Percentiles rank a stretch among this genome's conserved stretches.
phyloP scores from a whole-genome alignment of 2,329 filamentous ascomycete species.

The Diaporthe citrichinensis region DNA sequence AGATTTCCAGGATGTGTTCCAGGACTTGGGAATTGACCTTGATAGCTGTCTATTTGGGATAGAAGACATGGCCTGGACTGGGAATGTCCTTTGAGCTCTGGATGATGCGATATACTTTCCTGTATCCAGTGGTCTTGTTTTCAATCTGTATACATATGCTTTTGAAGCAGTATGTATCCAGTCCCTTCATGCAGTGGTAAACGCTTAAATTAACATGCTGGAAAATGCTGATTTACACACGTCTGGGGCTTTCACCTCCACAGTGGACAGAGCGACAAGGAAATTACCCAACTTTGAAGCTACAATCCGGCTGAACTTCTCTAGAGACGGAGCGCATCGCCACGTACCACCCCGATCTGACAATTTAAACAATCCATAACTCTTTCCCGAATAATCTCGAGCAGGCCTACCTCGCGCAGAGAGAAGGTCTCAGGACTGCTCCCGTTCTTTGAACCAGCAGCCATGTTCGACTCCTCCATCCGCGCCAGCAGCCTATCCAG shows the following conservation, averaged over 20 bases:
- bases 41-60: constrained; percentile 5
- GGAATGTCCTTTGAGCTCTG: not conserved
- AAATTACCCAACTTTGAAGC: not conserved
- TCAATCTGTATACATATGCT: too few species aligned
- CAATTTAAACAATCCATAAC: not conserved
- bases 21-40: constrained; percentile 18
- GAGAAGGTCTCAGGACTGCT: not conserved
- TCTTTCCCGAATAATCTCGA: not conserved
- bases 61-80: constrained; percentile 5
- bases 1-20: constrained; percentile 15
- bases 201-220: not conserved
- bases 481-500: not conserved
- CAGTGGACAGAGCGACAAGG: not conserved
- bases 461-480: not conserved
- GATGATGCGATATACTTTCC: not conserved
- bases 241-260: not conserved
- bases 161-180: too few species aligned
- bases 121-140: too few species aligned
- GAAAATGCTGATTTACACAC: not conserved
- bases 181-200: too few species aligned
- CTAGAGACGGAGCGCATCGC: not conserved
- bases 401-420: not conserved
- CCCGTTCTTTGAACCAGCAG: not conserved
- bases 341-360: not conserved
- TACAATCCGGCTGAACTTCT: not conserved